Evolutionary conservation across 2,329 filamentous ascomycete genomes (phyloP), one percentile per base, ranked within the genome.

Genomic region (Cucurbitaria berberidis): DNA sequence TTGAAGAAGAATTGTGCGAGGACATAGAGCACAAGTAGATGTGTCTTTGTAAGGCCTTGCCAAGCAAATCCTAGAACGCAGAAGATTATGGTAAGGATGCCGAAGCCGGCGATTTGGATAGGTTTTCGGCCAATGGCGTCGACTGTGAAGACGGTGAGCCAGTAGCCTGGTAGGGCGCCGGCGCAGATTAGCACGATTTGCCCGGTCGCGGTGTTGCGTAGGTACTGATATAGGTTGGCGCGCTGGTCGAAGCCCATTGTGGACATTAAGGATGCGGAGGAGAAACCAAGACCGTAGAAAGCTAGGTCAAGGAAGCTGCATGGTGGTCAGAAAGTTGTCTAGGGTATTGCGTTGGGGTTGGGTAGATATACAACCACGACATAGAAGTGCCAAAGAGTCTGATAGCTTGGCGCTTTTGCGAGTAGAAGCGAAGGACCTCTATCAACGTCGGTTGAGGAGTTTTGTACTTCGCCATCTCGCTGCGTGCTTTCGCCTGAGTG

Each of bases 151-250:
- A 92, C 89, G 0, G 89, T 90, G 15, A 91, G 83, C 89, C 89
- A 93, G 80, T 93, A 93, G 13, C 90, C 90, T 0, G 90, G 90
- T 13, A 93, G 89, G 42, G 90, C 88, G 51, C 89, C 90, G 3
- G 90, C 89, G 53, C 89, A 85, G 62, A 92, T 86, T 45, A 93
- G 82, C 62, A 93, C 90, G 63, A 93, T 77, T 77, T 93, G 92
- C 9, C 90, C 90, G 18, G 91, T 82, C 44, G 89, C 88, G 7
- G 86, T 90, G 76, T 89, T 90, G 79, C 86, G 87, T 57, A 91
- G 81, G 70, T 81, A 82, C 60, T 90, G 74, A 77, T 92, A 92
- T 26, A 89, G 84, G 58, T 82, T 85, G 48, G 68, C 68, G 9
- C 87, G 87, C 27, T 78, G 77, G 18, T 86, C 86, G 76, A 87